Conservation (phyloP, 495 filamentous ascomycete species). For the Aspergillus asperescens region DNA sequence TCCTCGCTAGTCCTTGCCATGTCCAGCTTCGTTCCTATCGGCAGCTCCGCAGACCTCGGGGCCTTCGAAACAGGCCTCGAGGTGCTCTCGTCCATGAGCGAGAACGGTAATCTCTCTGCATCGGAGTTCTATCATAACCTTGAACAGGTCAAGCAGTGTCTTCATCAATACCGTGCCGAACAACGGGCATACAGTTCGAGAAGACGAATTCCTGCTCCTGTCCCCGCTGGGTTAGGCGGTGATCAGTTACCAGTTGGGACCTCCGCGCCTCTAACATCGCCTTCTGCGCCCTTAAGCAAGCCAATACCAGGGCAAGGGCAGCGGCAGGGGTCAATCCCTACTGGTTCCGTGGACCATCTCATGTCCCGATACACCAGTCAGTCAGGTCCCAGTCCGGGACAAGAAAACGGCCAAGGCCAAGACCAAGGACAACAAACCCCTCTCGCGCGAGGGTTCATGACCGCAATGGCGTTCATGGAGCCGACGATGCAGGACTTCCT, state of each 20-base stretch:
- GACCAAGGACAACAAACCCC: not conserved
- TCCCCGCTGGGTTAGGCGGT: not conserved
- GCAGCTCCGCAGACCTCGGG: slow-evolving; percentile 30
- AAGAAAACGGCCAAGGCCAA: not conserved
- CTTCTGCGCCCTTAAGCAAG: not conserved
- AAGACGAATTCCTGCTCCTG: not conserved
- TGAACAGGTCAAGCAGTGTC: slow-evolving; percentile 32
- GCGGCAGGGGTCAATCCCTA: not conserved
- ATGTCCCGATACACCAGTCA: no score
- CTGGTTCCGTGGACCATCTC: not conserved
- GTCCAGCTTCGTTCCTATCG: slow-evolving; percentile 40
- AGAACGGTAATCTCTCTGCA: slow-evolving; percentile 41
- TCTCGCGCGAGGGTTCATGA: slow-evolving; percentile 30
- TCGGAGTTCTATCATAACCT: slow-evolving; percentile 39
- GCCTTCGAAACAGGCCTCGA: slow-evolving; percentile 39
- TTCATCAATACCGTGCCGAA: slow-evolving; percentile 24
- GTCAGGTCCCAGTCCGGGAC: not conserved
- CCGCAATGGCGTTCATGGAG: slow-evolving; percentile 42
- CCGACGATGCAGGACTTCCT: slow-evolving; percentile 45
- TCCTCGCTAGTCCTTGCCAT: slow-evolving; percentile 38
- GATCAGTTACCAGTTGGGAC: not conserved
- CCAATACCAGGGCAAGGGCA: not conserved
- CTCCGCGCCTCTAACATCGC: not conserved
- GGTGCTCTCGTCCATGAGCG: slow-evolving; percentile 36
- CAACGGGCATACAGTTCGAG: not conserved